A percentile compares a stretch with the other conserved stretches of the same genome.
These are phyloP conservation scores for Venturia aucupariae DNA, from an alignment of 2,329 filamentous ascomycete species.

Conservation along the genomic window DNA sequence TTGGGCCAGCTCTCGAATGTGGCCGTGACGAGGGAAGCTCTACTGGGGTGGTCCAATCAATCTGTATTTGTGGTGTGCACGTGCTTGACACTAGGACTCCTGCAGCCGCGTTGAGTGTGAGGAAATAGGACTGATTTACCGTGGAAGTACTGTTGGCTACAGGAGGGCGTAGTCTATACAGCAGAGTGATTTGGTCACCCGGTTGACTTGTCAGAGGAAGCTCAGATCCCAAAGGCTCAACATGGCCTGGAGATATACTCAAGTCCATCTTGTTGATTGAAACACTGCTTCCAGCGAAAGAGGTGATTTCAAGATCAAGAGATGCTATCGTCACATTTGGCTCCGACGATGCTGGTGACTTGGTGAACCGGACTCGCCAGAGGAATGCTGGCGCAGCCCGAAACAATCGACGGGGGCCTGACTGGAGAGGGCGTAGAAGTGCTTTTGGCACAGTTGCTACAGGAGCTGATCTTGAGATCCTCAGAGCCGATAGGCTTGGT, in stretches of 20 bases:
- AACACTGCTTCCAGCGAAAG: constrained; percentile 59
- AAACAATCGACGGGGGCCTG: constrained; percentile 53
- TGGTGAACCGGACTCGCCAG: constrained; percentile 62
- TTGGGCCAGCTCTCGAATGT: constrained; percentile 25
- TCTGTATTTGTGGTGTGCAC: constrained; percentile 53
- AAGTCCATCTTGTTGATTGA: constrained; percentile 51
- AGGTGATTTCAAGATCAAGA: constrained; percentile 64
- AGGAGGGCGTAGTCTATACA: constrained; percentile 58
- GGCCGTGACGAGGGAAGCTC: constrained; percentile 50
- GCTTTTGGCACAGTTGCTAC: constrained; percentile 52
- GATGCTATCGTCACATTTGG: constrained; percentile 53
- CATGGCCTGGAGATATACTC: constrained; percentile 46
- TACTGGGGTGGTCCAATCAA: constrained; percentile 59
- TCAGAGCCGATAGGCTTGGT: constrained; percentile 61
- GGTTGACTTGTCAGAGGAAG: constrained; percentile 55
- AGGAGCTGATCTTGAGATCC: constrained; percentile 66
- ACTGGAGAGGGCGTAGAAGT: constrained; percentile 53
- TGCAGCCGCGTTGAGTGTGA: constrained; percentile 20
- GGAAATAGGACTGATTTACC: neutral
- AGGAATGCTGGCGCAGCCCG: constrained; percentile 61
- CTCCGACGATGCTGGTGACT: constrained; percentile 48
- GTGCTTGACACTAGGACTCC: constrained; percentile 49
- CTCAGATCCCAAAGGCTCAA: constrained; percentile 47
- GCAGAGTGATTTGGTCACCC: constrained; percentile 65
- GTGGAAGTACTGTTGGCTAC: neutral